Conservation (phyloP, 352 stramenopile species). For the Globisporangium viniferum region DNA sequence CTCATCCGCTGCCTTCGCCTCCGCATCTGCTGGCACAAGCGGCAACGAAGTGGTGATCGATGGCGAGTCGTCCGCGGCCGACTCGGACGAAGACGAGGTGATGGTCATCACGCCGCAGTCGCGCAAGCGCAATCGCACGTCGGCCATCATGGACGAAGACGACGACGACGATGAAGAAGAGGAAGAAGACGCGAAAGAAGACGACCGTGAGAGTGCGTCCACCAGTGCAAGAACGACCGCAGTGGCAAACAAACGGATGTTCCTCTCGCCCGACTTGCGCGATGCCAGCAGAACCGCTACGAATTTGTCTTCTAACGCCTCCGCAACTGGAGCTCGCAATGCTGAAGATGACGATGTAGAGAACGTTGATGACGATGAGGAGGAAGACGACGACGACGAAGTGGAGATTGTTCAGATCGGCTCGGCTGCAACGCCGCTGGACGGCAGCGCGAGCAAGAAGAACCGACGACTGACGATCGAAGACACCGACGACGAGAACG, state of each 20-base stretch:
- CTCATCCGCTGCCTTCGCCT: background rate
- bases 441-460: constrained; percentile 27
- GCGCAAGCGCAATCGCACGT: constrained; percentile 54
- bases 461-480: constrained; percentile 36
- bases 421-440: constrained; percentile 17
- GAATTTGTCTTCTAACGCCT: background rate
- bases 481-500: constrained; percentile 59
- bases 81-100: constrained; percentile 54
- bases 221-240: background rate
- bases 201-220: too few relatives aligned
- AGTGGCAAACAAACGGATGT: background rate
- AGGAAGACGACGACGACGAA: constrained; percentile 50
- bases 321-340: background rate
- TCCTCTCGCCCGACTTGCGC: background rate
- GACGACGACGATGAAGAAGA: constrained; percentile 38
- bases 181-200: background rate
- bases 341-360: background rate
- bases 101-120: constrained; percentile 53
- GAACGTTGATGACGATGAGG: constrained; percentile 16
- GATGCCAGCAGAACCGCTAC: background rate
- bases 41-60: constrained; percentile 71
- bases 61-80: constrained; percentile 44
- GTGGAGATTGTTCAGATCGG: constrained; percentile 48
- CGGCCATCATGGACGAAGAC: constrained; percentile 49
- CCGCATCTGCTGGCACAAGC: background rate